These are phyloP conservation scores for Colletotrichum nymphaeae DNA, from an alignment of 2,329 filamentous ascomycete species.

Conservation along the genomic window DNA sequence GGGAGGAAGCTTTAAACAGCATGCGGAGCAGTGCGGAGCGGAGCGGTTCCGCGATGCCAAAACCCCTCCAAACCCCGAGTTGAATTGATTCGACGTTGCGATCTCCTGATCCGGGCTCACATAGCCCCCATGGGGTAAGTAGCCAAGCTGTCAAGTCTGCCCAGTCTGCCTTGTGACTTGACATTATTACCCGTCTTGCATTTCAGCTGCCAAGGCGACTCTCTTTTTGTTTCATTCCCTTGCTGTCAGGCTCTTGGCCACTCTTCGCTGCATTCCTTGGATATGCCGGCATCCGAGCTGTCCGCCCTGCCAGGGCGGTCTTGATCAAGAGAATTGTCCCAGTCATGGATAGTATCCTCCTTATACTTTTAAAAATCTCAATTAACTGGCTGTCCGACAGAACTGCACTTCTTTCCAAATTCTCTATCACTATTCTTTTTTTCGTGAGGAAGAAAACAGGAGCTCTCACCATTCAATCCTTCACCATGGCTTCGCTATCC, in stretches of 20 bases:
- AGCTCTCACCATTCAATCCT: too few relatives aligned
- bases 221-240: neutral
- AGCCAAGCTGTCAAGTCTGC: neutral
- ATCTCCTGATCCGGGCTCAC: neutral
- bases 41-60: neutral
- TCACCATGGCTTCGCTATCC: neutral
- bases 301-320: neutral
- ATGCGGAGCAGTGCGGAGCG: too few relatives aligned
- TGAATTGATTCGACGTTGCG: neutral
- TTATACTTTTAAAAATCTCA: neutral
- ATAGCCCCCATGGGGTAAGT: neutral
- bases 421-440: too few relatives aligned
- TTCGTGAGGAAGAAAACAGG: too few relatives aligned
- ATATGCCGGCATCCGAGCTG: neutral
- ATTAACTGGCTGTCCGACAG: too few relatives aligned
- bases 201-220: neutral
- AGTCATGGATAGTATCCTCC: neutral
- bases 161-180: neutral
- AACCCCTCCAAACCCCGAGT: neutral
- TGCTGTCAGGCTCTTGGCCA: neutral
- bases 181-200: neutral
- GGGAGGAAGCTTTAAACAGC: neutral
- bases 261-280: neutral
- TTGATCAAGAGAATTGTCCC: too few relatives aligned
- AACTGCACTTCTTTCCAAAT: too few relatives aligned